phyloP scores from a whole-genome alignment of 257 asterid genomes.

The Nemophila menziesii region DNA sequence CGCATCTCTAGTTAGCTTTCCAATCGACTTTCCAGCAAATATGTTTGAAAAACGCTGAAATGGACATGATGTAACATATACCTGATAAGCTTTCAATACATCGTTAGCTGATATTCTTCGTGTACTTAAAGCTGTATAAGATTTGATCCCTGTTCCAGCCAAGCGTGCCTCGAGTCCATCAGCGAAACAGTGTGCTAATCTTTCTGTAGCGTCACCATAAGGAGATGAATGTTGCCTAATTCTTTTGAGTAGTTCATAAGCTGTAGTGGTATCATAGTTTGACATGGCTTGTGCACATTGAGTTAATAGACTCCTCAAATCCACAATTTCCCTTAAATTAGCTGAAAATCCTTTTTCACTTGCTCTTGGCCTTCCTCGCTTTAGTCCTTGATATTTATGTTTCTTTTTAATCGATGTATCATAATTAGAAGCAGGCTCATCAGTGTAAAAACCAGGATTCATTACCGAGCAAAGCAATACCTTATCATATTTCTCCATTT shows the following conservation, averaged over 20 bases:
- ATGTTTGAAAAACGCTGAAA: constrained; percentile 24
- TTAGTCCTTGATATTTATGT: constrained; percentile 7
- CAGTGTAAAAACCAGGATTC: constrained; percentile 15
- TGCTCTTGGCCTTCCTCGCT: constrained; percentile 25
- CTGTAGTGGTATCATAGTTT: constrained; percentile 7
- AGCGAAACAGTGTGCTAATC: constrained; percentile 24
- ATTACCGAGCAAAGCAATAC: constrained; percentile 10
- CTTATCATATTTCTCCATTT: constrained; percentile 14
- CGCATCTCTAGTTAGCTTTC: constrained; percentile 9
- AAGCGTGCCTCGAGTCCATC: constrained; percentile 30
- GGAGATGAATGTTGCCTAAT: constrained; percentile 30
- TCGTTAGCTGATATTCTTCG: constrained; percentile 15
- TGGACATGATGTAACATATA: constrained; percentile 19
- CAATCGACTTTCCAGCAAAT: constrained; percentile 24
- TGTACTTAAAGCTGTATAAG: constrained; percentile 4
- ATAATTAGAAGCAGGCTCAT: not conserved
- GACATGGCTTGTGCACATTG: constrained; percentile 25
- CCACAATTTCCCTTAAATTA: constrained; percentile 16
- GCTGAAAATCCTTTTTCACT: constrained; percentile 2
- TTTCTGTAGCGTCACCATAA: constrained; percentile 23
- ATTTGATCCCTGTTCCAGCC: constrained; percentile 19
- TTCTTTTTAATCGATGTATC: not conserved
- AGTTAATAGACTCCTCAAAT: constrained; percentile 16
- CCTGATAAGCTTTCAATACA: constrained; percentile 18
- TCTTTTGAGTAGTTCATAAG: constrained; percentile 9